These are phyloP conservation scores for Exophiala xenobiotica DNA, from an alignment of 2,329 filamentous ascomycete genomes.

Conservation along the genomic window DNA sequence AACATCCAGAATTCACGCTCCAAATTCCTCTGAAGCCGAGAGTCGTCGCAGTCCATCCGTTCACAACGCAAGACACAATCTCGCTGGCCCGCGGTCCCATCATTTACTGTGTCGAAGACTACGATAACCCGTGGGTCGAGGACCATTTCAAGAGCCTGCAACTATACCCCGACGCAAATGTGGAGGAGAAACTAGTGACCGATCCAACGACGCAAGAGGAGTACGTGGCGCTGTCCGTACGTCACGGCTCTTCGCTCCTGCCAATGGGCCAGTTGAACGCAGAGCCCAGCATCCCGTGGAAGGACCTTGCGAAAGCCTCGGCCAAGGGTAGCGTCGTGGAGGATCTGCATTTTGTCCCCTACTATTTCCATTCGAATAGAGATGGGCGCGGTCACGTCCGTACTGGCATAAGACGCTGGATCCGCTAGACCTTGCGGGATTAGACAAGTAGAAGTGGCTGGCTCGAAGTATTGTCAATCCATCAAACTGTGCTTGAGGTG, in stretches of 20 bases:
- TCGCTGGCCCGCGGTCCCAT: slow-evolving; percentile 58
- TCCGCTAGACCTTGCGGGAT: neutral
- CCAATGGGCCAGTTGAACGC: slow-evolving; percentile 3
- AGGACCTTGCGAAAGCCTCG: neutral
- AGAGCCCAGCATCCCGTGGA: slow-evolving; percentile 3
- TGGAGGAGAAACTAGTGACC: slow-evolving; percentile 7
- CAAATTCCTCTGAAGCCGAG: slow-evolving; percentile 50
- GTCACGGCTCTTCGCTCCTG: slow-evolving; percentile 10
- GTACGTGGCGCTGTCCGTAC: slow-evolving; percentile 16
- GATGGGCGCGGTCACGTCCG: slow-evolving; percentile 56
- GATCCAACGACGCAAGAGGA: slow-evolving; percentile 12
- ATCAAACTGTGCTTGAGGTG: no score
- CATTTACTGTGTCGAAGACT: slow-evolving; percentile 61
- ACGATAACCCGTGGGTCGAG: slow-evolving; percentile 56
- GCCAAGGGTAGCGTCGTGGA: slow-evolving; percentile 5
- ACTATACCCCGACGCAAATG: slow-evolving; percentile 15
- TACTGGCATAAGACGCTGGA: slow-evolving; percentile 36
- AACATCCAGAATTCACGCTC: slow-evolving; percentile 47
- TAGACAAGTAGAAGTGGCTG: no score
- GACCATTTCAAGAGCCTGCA: slow-evolving; percentile 53
- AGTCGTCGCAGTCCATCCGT: slow-evolving; percentile 55
- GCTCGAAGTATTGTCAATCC: no score
- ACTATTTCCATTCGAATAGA: slow-evolving; percentile 57
- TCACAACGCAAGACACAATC: slow-evolving; percentile 56
- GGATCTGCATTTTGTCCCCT: slow-evolving; percentile 54